A percentile compares a stretch with the other conserved stretches of the same genome.
phyloP scores from a whole-genome alignment of 1,284 basidiomycete genomes.

The Tilletia caries region DNA sequence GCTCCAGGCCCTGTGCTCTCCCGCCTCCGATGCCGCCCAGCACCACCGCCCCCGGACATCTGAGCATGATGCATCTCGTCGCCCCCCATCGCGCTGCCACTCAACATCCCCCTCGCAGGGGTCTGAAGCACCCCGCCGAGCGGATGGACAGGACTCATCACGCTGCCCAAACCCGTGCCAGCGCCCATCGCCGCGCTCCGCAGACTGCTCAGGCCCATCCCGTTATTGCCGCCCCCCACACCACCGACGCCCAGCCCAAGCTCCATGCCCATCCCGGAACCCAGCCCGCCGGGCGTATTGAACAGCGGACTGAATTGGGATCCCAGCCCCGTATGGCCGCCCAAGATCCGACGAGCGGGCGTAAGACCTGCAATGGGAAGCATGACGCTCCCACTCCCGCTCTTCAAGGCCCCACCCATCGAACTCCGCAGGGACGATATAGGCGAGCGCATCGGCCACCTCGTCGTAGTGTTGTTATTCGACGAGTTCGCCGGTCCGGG shows the following conservation, averaged over 20 bases:
- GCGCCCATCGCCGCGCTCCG: not conserved
- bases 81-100: no score
- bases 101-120: not conserved
- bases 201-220: not conserved
- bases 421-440: not conserved
- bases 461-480: no score
- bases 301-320: not conserved
- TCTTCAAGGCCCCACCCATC: not conserved
- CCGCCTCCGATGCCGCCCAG: no score
- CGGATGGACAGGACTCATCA: not conserved
- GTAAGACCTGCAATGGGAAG: not conserved
- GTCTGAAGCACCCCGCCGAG: not conserved
- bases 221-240: not conserved
- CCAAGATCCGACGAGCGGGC: not conserved
- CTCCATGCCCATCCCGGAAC: not conserved
- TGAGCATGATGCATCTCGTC: no score
- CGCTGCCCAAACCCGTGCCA: conserved; percentile 7
- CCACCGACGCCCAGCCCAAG: not conserved
- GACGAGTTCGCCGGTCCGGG: not conserved
- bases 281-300: not conserved
- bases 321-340: not conserved
- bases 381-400: not conserved
- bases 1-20: not conserved
- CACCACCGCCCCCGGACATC: no score
- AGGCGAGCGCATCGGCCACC: not conserved